Evolutionary conservation across 768 basidiomycete genomes (phyloP), one percentile per base, ranked within the genome.

Genomic region (Lactarius evosmus): DNA sequence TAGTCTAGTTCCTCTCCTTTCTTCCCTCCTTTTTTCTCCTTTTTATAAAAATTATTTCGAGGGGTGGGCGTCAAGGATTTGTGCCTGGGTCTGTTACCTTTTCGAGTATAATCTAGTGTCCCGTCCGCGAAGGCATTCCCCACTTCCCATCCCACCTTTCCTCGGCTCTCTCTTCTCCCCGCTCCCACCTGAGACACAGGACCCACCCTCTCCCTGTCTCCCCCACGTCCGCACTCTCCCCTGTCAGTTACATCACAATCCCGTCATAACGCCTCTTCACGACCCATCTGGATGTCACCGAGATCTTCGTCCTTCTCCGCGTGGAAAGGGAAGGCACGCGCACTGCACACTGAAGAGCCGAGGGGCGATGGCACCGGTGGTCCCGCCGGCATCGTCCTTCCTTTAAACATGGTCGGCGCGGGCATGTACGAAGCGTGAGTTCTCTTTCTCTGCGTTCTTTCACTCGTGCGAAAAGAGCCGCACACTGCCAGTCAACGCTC

Each of bases 361-460:
- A 64, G 69, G 79, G 59, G 60, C 59, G 76, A 77, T 65, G 84
- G 84, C 22, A 40, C 68, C 55, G 85, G 84, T 0, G 83, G 80
- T 19, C 57, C 72, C 2, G 80, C 75, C 30, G 89, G 89, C 5
- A 75, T 86, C 30, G 80, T 91, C 14, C 68, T 91, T 22, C 80
- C 79, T 25, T 70, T 90, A 66, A 73, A 84, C 59, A 74, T 86
- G 72, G 76, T 84, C n/a, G 80, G 79, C 1, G 79, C 76, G 41
- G 81, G 81, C 17, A 73, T 79, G 7, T 85, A 78, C 67, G 81
- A 86, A 68, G 79, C 84, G 89, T 89, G 74, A 77, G 87, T 83
- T 19, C 2, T 50, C 1, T 55, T 12, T 19, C 40, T 53, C 34
- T 27, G 32, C 56, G 36, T 59, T 58, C 25, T 46, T 16, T 34